phyloP scores from a whole-genome alignment of 179 eudicot genomes.

The Beta macrorhiza region DNA sequence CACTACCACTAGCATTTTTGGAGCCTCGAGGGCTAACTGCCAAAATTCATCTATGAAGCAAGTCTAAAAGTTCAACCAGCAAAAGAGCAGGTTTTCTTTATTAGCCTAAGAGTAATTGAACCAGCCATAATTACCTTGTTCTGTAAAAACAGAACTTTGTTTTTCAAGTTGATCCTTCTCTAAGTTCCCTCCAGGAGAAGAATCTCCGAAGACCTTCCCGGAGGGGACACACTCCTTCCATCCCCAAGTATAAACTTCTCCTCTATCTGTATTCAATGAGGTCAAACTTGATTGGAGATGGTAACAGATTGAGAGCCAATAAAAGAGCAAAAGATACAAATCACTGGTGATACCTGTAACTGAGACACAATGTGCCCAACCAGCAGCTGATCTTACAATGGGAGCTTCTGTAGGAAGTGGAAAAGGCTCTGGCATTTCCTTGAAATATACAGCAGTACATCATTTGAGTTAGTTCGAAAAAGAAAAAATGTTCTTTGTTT shows the following conservation, averaged over 20 bases:
- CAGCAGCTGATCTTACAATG: conserved; percentile 83
- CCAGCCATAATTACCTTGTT: conserved; percentile 58
- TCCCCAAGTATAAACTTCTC: conserved; percentile 96
- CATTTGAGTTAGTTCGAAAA: conserved; percentile 24
- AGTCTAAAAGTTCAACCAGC: conserved; percentile 28
- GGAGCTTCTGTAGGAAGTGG: conserved; percentile 78
- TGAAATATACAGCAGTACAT: conserved; percentile 32
- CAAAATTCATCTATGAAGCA: conserved; percentile 34
- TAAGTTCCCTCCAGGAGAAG: conserved; percentile 44
- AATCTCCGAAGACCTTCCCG: conserved; percentile 75
- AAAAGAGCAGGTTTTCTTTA: conserved; percentile 4
- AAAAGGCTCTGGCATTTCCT: conserved; percentile 98
- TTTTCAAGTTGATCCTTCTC: conserved; percentile 58
- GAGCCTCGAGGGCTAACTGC: conserved; percentile 78
- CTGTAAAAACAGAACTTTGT: conserved; percentile 45
- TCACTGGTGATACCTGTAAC: conserved; percentile 62
- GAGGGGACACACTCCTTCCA: conserved; percentile 98
- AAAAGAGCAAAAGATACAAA: neutral
- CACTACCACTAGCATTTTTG: conserved; percentile 57
- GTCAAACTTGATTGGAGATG: neutral
- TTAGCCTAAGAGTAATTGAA: conserved; percentile 5
- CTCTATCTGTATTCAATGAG: conserved; percentile 43
- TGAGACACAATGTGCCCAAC: conserved; percentile 97
- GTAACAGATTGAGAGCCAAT: neutral
- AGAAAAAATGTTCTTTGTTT: no score